phyloP scores from a whole-genome alignment of 192 early-diverging fungal species.

The Linnemannia zychae region DNA sequence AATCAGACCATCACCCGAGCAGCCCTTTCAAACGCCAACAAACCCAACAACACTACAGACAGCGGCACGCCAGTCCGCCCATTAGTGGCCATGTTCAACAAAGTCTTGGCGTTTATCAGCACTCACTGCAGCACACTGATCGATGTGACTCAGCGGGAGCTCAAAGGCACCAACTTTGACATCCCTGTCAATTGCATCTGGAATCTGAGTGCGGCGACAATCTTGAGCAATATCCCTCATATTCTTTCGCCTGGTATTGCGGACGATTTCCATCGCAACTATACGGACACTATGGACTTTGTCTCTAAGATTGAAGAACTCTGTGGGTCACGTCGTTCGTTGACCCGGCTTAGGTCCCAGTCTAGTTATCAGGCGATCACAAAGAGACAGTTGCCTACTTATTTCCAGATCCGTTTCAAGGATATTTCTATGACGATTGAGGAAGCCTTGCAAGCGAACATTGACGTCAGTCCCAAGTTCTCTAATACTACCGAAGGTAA shows the following conservation, averaged over 20 bases:
- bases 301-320: slow-evolving; percentile 64
- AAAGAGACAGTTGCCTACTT: slow-evolving; percentile 68
- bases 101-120: slow-evolving; percentile 67
- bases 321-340: slow-evolving; percentile 56
- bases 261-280: slow-evolving; percentile 78
- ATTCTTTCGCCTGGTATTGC: slow-evolving; percentile 78
- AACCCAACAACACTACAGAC: not conserved
- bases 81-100: slow-evolving; percentile 69
- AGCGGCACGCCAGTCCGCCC: slow-evolving; percentile 13
- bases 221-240: slow-evolving; percentile 60
- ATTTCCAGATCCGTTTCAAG: slow-evolving; percentile 71
- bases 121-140: slow-evolving; percentile 64
- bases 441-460: slow-evolving; percentile 39
- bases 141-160: slow-evolving; percentile 65
- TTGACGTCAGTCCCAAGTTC: slow-evolving; percentile 4
- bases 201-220: slow-evolving; percentile 61
- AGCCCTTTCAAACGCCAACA: slow-evolving; percentile 13
- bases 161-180: slow-evolving; percentile 75
- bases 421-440: slow-evolving; percentile 63
- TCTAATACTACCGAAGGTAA: slow-evolving; percentile 17
- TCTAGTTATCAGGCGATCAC: slow-evolving; percentile 68
- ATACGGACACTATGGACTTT: slow-evolving; percentile 69
- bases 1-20: slow-evolving; percentile 32
- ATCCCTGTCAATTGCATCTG: slow-evolving; percentile 75
- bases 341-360: slow-evolving; percentile 64